Conservation (phyloP, 2,329 filamentous ascomycete genomes). For the Alternaria brassicicola region DNA sequence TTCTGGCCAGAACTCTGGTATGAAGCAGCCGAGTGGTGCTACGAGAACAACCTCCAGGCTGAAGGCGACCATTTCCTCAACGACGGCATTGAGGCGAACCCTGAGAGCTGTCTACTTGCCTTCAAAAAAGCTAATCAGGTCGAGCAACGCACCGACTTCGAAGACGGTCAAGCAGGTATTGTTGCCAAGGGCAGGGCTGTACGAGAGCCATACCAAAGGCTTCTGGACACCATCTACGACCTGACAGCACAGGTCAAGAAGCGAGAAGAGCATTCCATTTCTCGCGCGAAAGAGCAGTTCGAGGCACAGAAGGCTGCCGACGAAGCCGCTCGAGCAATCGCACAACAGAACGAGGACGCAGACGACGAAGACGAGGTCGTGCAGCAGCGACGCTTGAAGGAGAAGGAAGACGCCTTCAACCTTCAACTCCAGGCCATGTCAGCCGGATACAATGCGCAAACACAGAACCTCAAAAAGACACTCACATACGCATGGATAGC, state of each 20-base stretch:
- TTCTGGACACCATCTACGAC: slow-evolving; percentile 86
- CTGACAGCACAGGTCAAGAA: slow-evolving; percentile 74
- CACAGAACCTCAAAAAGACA: slow-evolving; percentile 77
- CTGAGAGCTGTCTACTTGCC: slow-evolving; percentile 88
- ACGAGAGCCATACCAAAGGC: slow-evolving; percentile 80
- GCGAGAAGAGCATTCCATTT: slow-evolving; percentile 67
- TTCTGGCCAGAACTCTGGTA: slow-evolving; percentile 98
- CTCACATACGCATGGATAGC: slow-evolving; percentile 96
- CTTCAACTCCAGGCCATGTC: slow-evolving; percentile 63
- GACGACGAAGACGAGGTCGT: slow-evolving; percentile 62
- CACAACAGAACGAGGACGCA: slow-evolving; percentile 51
- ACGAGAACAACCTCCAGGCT: slow-evolving; percentile 72
- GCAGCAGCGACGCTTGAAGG: slow-evolving; percentile 41
- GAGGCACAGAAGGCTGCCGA: slow-evolving; percentile 54
- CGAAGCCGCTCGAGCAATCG: slow-evolving; percentile 46
- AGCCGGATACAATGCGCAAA: slow-evolving; percentile 73
- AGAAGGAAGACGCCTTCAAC: slow-evolving; percentile 60
- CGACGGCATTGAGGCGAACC: slow-evolving; percentile 85
- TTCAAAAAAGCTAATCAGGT: slow-evolving; percentile 89
- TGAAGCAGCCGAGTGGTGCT: slow-evolving; percentile 91
- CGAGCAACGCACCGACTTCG: slow-evolving; percentile 76
- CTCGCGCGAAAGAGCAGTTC: slow-evolving; percentile 62
- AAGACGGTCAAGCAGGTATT: slow-evolving; percentile 74
- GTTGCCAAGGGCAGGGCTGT: slow-evolving; percentile 72
- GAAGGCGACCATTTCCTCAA: slow-evolving; percentile 80